phyloP scores from a whole-genome alignment of 768 basidiomycete genomes.

The Termitomyces titanicus region DNA sequence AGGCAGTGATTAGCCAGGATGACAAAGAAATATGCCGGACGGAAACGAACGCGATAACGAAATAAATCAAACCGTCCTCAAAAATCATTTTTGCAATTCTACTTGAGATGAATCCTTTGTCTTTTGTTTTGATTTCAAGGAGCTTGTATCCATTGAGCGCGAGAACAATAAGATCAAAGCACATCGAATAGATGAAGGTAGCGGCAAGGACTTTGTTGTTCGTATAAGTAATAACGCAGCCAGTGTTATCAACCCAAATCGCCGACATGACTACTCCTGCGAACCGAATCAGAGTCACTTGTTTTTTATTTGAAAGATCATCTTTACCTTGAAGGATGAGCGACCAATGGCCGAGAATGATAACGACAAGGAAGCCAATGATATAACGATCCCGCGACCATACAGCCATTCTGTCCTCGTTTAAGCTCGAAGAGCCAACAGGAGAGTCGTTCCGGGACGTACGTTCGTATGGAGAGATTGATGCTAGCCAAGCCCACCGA shows the following conservation, averaged over 20 bases:
- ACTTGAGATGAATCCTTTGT: conserved; percentile 29
- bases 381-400: conserved; percentile 60
- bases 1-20: neutral
- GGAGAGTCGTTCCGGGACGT: conserved; percentile 13
- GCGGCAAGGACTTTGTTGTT: conserved; percentile 63
- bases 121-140: conserved; percentile 20
- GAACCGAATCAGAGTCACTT: neutral
- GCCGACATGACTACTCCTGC: conserved; percentile 60
- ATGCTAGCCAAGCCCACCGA: conserved; percentile 58
- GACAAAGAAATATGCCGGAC: neutral
- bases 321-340: conserved; percentile 59
- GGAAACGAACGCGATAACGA: conserved; percentile 61
- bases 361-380: conserved; percentile 41
- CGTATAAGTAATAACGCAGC: conserved; percentile 55
- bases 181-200: conserved; percentile 76
- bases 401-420: conserved; percentile 52
- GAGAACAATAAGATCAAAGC: conserved; percentile 63
- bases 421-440: neutral
- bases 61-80: conserved; percentile 69
- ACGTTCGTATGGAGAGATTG: conserved; percentile 59
- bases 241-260: conserved; percentile 40
- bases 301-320: neutral
- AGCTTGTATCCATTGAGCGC: conserved; percentile 60
- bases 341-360: conserved; percentile 70
- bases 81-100: conserved; percentile 64